Conservation (phyloP, 1,139 yeast species). For the Diutina neorugosa region DNA sequence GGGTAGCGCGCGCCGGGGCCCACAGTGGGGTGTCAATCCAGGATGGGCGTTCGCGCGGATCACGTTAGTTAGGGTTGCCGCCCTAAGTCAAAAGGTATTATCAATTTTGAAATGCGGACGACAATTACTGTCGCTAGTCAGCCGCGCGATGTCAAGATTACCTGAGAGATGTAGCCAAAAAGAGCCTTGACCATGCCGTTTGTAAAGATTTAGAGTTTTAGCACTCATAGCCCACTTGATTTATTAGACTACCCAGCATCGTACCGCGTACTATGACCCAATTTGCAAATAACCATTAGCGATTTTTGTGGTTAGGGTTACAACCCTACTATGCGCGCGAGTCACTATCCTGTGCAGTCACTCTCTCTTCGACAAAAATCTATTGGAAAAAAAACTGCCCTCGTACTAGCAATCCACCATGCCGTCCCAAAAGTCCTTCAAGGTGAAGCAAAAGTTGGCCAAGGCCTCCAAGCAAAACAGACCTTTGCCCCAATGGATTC, state of each 20-base stretch:
- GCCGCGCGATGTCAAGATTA: too few species aligned
- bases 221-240: too few species aligned
- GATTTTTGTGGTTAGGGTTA: neutral
- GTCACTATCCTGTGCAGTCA: neutral
- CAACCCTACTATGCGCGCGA: neutral
- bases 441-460: slow-evolving; percentile 97
- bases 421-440: slow-evolving; percentile 94
- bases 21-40: too few species aligned
- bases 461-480: slow-evolving; percentile 99
- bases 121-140: too few species aligned
- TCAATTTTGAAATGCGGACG: too few species aligned
- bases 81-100: too few species aligned
- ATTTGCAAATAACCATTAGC: too few species aligned
- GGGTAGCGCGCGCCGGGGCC: neutral
- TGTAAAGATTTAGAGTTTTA: too few species aligned
- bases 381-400: neutral
- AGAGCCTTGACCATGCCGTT: too few species aligned
- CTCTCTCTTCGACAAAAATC: neutral
- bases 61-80: neutral
- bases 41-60: neutral
- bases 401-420: neutral
- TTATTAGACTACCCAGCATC: too few species aligned
- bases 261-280: too few species aligned
- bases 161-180: too few species aligned
- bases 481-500: slow-evolving; percentile 99